Conservation (phyloP, 2,329 filamentous ascomycete genomes). For the Fusarium tjaetaba region DNA sequence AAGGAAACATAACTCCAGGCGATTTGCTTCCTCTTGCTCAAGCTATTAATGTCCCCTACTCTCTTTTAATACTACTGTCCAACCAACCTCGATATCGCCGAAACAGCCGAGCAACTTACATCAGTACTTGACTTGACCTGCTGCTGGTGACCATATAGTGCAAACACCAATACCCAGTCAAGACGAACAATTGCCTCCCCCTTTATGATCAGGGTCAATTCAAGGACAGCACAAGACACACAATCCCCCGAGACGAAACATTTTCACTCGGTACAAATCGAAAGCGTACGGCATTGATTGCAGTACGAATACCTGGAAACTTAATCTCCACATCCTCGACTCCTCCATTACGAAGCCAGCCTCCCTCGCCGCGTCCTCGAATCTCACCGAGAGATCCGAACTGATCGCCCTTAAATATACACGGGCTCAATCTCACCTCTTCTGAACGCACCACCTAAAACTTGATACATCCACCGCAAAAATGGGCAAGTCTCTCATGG, state of each 20-base stretch:
- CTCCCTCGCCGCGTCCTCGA: constrained; percentile 26
- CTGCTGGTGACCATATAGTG: constrained; percentile 11
- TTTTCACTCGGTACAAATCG: neutral
- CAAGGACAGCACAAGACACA: constrained; percentile 23
- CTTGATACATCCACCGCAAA: constrained; percentile 31
- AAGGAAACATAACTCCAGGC: constrained; percentile 42
- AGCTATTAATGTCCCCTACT: constrained; percentile 34
- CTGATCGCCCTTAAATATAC: constrained; percentile 4
- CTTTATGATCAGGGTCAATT: constrained; percentile 24
- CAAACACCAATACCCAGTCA: constrained; percentile 11
- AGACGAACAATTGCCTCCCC: constrained; percentile 21
- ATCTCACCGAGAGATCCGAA: constrained; percentile 20
- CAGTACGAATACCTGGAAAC: constrained; percentile 19
- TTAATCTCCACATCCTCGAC: constrained; percentile 35
- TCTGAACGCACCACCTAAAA: neutral
- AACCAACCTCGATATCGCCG: neutral
- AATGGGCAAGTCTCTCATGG: constrained; percentile 64
- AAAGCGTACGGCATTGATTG: constrained; percentile 39
- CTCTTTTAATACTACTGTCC: constrained; percentile 38
- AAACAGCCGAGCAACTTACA: neutral
- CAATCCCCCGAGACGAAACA: constrained; percentile 29
- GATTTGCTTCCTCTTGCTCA: constrained; percentile 36
- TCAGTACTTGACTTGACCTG: neutral
- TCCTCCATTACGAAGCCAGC: constrained; percentile 18
- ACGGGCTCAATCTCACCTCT: neutral